phyloP scores from a whole-genome alignment of 2,329 filamentous ascomycete species.

The Neodidymelliopsis sp. region DNA sequence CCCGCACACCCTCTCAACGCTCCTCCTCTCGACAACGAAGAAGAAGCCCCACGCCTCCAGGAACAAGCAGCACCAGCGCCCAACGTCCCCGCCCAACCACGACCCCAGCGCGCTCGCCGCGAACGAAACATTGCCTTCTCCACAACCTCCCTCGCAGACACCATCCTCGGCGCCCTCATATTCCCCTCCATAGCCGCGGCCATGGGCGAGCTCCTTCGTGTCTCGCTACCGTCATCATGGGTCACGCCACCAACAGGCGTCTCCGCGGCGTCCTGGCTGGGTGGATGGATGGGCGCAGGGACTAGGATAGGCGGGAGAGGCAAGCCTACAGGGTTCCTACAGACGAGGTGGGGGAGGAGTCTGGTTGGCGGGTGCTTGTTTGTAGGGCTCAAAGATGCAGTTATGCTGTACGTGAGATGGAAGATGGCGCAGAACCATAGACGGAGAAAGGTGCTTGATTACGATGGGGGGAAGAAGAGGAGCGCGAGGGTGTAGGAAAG shows the following conservation, averaged over 20 bases:
- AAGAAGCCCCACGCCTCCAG: slow-evolving; percentile 15
- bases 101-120: slow-evolving; percentile 43
- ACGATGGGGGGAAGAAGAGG: slow-evolving; percentile 27
- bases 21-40: slow-evolving; percentile 40
- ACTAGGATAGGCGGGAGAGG: slow-evolving; percentile 39
- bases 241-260: slow-evolving; percentile 54
- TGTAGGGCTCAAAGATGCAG: slow-evolving; percentile 78
- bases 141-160: slow-evolving; percentile 64
- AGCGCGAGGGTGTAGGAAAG: no score
- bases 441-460: slow-evolving; percentile 55
- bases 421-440: slow-evolving; percentile 59
- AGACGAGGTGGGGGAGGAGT: slow-evolving; percentile 87
- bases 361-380: slow-evolving; percentile 88
- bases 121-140: slow-evolving; percentile 61
- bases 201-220: slow-evolving; percentile 77
- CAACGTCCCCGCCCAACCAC: slow-evolving; percentile 33
- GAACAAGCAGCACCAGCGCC: slow-evolving; percentile 39
- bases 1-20: slow-evolving; percentile 42
- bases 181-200: slow-evolving; percentile 83
- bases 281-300: slow-evolving; percentile 27
- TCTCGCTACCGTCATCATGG: slow-evolving; percentile 73
- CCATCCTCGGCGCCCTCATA: slow-evolving; percentile 73
- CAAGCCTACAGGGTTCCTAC: slow-evolving; percentile 70
- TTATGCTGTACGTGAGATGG: slow-evolving; percentile 66
- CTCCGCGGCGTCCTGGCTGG: slow-evolving; percentile 28